Base-by-base conservation (phyloP, 2,329 filamentous ascomycete genomes). In the Aureobasidium sp. region DNA sequence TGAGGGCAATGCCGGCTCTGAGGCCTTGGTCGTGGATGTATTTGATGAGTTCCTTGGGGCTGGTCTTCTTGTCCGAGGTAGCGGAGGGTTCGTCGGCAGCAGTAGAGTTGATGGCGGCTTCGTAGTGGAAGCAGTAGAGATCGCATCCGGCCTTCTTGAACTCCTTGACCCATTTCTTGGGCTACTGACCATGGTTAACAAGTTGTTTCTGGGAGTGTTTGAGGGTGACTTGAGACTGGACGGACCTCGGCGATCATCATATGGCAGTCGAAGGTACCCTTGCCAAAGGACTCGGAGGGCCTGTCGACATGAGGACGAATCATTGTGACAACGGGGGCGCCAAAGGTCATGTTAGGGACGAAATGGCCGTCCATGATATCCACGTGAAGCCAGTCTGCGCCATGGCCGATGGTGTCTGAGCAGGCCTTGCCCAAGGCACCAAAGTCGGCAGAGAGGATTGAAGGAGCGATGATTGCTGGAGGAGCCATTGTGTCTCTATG, bases 111-210 rank as follows among this genome's bases (percentile, higher is more conserved):
- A 94, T 84, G 66, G 94, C 94, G 29, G 94, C 94, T 79, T 99
- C 94, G 77, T 97, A 97, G 81, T 99, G 94, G 82, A 99, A 99
- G 82, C 94, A 97, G 81, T 99, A 99, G n/a, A 99, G 83, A 76
- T 99, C 91, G 77, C 92, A 97, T 60, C 94, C 94, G 64, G 91
- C 94, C 59, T 89, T 87, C 75, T 94, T 86, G 80, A 99, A 97
- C 65, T 96, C 90, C 72, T 89, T 90, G 70, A 97, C 92, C 94
- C 94, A 99, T 82, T 91, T 92, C 82, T 97, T 95, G 68, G 94
- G 94, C 92, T 94, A 68, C 44, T 59, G 34, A 20, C 56, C 13
- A n/a, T 13, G 17, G 15, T 59, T 39, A 48, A 29, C 32, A 20
- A 50, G 6, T 32, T n/a, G 55, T 27, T 37, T 29, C 34, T 39